Evolutionary conservation across 768 basidiomycete genomes (phyloP).

Genomic region (Amanita jacksonii): DNA sequence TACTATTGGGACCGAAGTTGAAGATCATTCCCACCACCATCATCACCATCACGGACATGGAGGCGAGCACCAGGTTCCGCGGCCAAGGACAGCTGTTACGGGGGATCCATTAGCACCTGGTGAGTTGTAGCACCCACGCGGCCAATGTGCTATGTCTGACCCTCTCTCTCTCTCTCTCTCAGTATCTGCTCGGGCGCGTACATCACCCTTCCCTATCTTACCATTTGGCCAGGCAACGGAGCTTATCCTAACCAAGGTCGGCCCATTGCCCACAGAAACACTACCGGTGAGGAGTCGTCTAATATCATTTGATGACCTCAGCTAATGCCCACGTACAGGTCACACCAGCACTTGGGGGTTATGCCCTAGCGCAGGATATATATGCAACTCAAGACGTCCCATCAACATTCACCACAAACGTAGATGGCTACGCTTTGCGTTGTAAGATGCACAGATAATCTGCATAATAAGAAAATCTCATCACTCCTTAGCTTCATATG

Average conservation of each 20-base stretch:
- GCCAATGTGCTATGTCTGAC: too few relatives aligned
- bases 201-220: constrained; percentile 71
- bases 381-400: constrained; percentile 59
- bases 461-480: not conserved
- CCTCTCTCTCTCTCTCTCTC: constrained; percentile 1
- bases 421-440: constrained; percentile 81
- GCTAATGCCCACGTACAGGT: constrained; percentile 35
- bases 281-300: constrained; percentile 31
- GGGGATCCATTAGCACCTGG: constrained; percentile 64
- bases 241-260: constrained; percentile 40
- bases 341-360: constrained; percentile 44
- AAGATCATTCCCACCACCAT: constrained; percentile 30
- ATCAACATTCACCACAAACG: constrained; percentile 59
- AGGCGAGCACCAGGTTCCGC: constrained; percentile 34
- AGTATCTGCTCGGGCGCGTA: constrained; percentile 65
- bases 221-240: constrained; percentile 55
- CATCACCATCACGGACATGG: constrained; percentile 21
- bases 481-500: constrained; percentile 42
- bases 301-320: not conserved
- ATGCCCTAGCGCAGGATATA: constrained; percentile 71
- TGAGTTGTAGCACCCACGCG: constrained; percentile 22
- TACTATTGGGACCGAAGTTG: constrained; percentile 18
- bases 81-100: constrained; percentile 49
- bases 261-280: constrained; percentile 28
- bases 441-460: constrained; percentile 32